A percentile compares a stretch with the other conserved stretches of the same genome.
Conservation (phyloP, 805 yeast genomes). For the Candida methanosorbosa region DNA sequence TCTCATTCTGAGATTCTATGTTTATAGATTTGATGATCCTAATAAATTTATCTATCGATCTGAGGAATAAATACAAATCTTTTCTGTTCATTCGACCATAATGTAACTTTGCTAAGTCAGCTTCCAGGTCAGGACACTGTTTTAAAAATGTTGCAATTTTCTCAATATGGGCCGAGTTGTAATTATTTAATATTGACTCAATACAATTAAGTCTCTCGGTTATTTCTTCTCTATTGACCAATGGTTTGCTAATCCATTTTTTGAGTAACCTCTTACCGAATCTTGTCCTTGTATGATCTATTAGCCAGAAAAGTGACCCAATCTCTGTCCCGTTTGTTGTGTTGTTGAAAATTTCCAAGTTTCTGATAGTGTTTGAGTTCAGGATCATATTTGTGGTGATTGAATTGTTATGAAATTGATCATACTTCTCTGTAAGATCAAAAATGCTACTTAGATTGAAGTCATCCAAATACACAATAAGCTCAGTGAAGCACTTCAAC, state of each 20-base stretch:
- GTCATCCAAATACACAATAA: slow-evolving; percentile 49
- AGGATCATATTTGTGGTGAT: slow-evolving; percentile 43
- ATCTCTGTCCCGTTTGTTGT: slow-evolving; percentile 41
- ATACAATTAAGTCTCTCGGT: slow-evolving; percentile 58
- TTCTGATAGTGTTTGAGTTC: slow-evolving; percentile 56
- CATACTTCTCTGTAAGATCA: slow-evolving; percentile 39
- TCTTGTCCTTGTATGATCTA: slow-evolving; percentile 73
- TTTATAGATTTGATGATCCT: slow-evolving; percentile 16
- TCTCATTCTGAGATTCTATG: background rate
- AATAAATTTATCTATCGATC: slow-evolving; percentile 31
- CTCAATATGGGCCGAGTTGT: slow-evolving; percentile 28
- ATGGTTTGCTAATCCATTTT: slow-evolving; percentile 72
- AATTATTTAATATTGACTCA: slow-evolving; percentile 33
- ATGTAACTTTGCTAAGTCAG: slow-evolving; percentile 47
- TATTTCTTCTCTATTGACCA: slow-evolving; percentile 38
- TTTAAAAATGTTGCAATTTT: slow-evolving; percentile 17
- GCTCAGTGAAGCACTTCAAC: slow-evolving; percentile 27
- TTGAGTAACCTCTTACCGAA: slow-evolving; percentile 64
- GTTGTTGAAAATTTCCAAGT: slow-evolving; percentile 69
- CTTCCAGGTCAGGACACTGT: slow-evolving; percentile 45
- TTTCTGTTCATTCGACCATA: slow-evolving; percentile 50
- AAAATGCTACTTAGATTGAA: slow-evolving; percentile 56
- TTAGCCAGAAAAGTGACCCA: slow-evolving; percentile 73
- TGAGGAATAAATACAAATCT: slow-evolving; percentile 49
- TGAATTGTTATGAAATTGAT: slow-evolving; percentile 33